Base-by-base conservation (phyloP, 139 green algal species). In the Tetradesmus obliquus region DNA sequence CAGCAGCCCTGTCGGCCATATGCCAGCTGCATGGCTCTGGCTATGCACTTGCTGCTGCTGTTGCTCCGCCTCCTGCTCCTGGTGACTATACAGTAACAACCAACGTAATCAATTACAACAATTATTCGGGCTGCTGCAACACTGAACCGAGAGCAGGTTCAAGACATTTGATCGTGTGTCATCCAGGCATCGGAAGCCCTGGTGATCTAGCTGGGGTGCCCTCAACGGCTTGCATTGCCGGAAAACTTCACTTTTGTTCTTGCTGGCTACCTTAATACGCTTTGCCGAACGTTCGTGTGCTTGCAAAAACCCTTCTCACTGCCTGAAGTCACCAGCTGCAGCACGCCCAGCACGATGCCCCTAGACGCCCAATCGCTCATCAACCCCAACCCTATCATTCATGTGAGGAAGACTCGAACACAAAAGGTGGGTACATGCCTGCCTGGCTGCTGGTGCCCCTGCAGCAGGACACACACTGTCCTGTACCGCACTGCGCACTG, bases 321-420 rank as follows among this genome's bases (percentile, higher is more conserved):
- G 66, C 5, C 66, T 66, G 8, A 7, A 66, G 57, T 19, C 66
- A 76, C 66, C 66, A 76, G 15, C 2, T 76, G 17, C 66, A 76
- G 66, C 66, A 76, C 15, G 3, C 2, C 15, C 66, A 76, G 66
- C 66, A 76, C 15, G 5, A 76, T 76, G 60, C 19, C 60, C 6
- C 60, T 66, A 5, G 54, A 55, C n/a, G 72, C 82, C 5, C 79
- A 91, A 93, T 94, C 85, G 13, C 91, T 98, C 2, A 98, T 98
- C 82, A 98, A 98, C 69, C 96, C 97, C 5, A 94, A 93, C 32
- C 97, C 97, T 0, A 84, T 96, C 1, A 58, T 98, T 4, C 92
- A 96, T 58, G 94, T 95, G 22, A 93, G 96, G 4, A 94, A 93
- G 58, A 51, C 69, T 1, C 94, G 80, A 22, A 79, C 15, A 55